Percentiles rank a stretch among this genome's conserved stretches.
These are phyloP conservation scores for Lasiosphaeria hispida DNA, from an alignment of 495 filamentous ascomycete species.

Conservation along the genomic window DNA sequence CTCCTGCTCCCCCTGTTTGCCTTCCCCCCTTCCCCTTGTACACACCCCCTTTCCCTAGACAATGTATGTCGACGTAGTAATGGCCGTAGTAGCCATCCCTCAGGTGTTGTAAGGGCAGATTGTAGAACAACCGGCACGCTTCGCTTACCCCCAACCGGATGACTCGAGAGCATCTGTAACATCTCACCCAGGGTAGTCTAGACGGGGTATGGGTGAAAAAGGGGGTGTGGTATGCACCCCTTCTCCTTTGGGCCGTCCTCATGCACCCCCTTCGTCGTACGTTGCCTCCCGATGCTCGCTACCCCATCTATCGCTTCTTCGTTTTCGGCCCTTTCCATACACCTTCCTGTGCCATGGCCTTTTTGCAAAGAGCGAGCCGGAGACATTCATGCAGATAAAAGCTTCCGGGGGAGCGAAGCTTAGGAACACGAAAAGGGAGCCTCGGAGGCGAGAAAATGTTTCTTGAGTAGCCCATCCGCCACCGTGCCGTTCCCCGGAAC, in stretches of 20 bases:
- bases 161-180: too few species aligned
- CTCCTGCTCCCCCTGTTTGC: not conserved
- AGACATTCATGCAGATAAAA: too few species aligned
- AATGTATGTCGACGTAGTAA: too few species aligned
- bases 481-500: slow-evolving; percentile 6
- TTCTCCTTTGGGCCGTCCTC: slow-evolving; percentile 23
- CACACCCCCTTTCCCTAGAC: not conserved
- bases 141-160: slow-evolving; percentile 10
- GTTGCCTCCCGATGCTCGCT: slow-evolving; percentile 6
- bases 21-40: slow-evolving; percentile 15
- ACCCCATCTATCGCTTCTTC: not conserved
- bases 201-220: not conserved
- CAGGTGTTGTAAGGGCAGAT: slow-evolving; percentile 11
- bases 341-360: too few species aligned
- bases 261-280: slow-evolving; percentile 25
- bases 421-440: not conserved
- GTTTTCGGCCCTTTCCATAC: slow-evolving; percentile 3
- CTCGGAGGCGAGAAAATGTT: not conserved
- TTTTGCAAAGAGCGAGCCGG: too few species aligned
- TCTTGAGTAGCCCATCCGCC: not conserved
- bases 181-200: not conserved
- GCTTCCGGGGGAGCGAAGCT: not conserved
- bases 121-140: slow-evolving; percentile 7
- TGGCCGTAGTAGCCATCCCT: not conserved
- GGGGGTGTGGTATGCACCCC: not conserved